Conservation (phyloP, 768 basidiomycete species). For the Boletales sp. region DNA sequence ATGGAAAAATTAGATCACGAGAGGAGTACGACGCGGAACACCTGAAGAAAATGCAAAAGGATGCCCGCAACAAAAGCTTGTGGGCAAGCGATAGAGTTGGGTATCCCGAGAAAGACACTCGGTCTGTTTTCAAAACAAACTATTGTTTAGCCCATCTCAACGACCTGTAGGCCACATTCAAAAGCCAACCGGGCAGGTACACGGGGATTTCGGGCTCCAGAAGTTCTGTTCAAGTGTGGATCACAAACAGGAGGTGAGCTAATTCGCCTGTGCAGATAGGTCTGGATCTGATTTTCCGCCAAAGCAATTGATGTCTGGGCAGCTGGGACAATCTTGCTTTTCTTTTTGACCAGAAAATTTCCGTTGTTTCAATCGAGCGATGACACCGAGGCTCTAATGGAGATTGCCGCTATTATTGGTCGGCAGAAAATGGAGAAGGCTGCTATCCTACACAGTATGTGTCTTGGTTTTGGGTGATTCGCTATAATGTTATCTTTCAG, state of each 20-base stretch:
- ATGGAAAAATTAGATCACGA: conserved; percentile 54
- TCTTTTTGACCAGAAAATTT: conserved; percentile 90
- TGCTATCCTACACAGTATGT: conserved; percentile 86
- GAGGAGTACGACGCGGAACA: conserved; percentile 45
- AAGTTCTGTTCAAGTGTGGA: conserved; percentile 91
- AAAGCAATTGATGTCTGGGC: conserved; percentile 97
- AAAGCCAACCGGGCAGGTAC: conserved; percentile 98
- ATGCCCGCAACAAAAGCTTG: conserved; percentile 52
- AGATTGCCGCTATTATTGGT: conserved; percentile 87
- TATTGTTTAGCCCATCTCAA: background rate
- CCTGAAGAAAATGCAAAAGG: conserved; percentile 56
- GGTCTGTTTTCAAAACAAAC: conserved; percentile 39
- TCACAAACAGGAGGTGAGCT: conserved; percentile 85
- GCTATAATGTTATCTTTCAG: conserved; percentile 38
- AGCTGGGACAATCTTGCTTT: conserved; percentile 86
- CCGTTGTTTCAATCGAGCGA: conserved; percentile 93
- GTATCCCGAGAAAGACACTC: conserved; percentile 68
- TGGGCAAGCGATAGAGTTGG: conserved; percentile 69
- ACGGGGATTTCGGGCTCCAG: conserved; percentile 93
- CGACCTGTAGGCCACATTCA: conserved; percentile 56
- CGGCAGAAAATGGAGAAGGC: conserved; percentile 76
- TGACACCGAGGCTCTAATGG: conserved; percentile 94
- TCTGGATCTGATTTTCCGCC: conserved; percentile 6
- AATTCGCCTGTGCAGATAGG: conserved; percentile 7
- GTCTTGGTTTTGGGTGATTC: background rate